Evolutionary conservation across 345 rosid genomes (phyloP), one percentile per base, ranked within the genome.

Genomic region (Ricinus communis): DNA sequence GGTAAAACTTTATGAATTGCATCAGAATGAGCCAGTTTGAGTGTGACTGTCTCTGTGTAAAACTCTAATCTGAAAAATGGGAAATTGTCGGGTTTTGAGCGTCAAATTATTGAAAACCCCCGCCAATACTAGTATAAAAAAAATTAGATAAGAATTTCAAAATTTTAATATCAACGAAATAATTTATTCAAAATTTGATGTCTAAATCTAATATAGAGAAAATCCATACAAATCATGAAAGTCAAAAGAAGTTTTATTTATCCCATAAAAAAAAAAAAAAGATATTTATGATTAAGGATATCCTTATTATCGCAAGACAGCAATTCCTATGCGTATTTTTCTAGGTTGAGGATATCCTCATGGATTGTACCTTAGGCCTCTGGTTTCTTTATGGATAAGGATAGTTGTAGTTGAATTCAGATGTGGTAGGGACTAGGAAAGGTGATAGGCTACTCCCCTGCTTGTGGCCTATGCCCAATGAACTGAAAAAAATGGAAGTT

Each of bases 1-100:
- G 31, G 30, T 70, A n/a, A n/a, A n/a, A n/a, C n/a, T 19, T 63
- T 41, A 69, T 41, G 59, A 73, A 43, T 66, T 72, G 85, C 84
- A 79, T 70, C 3, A 4, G 56, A 25, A 49, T 27, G 22, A 22
- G 51, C 30, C 27, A 41, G 41, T 45, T 43, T 43, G 46, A n/a
- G n/a, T 5, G 30, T 25, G 8, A 43, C 47, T 43, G 12, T 33
- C 6, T 33, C 6, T 6, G 38, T 33, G 13, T 3, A 24, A 21
- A 40, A 40, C 21, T 19, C 38, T 57, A n/a, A 30, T 43, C 11
- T 56, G 30, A 43, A 57, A 50, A 9, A 8, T 14, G 2, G 38
- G 56, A 11, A 0, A 1, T 36, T 12, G 18, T 4, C 8, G 67
- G 77, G 71, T 49, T 66, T 73, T 27, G 50, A 45, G 15, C 51